Evolutionary conservation across 2,329 filamentous ascomycete genomes (phyloP).

Genomic region (Penicillium sp.): DNA sequence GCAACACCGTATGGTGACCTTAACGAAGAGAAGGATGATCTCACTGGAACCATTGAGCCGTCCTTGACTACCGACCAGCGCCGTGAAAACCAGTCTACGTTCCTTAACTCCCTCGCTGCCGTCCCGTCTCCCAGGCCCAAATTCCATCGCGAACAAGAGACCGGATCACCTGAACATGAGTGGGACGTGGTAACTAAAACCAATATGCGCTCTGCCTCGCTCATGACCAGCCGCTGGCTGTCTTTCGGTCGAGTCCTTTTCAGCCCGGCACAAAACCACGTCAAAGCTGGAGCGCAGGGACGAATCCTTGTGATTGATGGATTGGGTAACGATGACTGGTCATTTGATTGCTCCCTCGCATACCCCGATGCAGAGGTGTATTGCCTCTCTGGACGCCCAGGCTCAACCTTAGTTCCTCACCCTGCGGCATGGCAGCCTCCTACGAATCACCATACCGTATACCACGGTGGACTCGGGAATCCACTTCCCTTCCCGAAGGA

Average conservation of each 20-base stretch:
- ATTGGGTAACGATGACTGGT: constrained; percentile 55
- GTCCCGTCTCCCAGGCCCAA: constrained; percentile 23
- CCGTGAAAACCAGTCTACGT: constrained; percentile 27
- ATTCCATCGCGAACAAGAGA: constrained; percentile 34
- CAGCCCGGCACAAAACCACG: constrained; percentile 50
- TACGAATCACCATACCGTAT: constrained; percentile 45
- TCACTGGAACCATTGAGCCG: constrained; percentile 8
- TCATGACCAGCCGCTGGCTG: constrained; percentile 54
- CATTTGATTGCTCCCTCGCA: constrained; percentile 53
- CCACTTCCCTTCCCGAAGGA: constrained; percentile 50
- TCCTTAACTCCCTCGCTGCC: constrained; percentile 28
- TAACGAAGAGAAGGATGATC: constrained; percentile 19
- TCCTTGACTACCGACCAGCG: constrained; percentile 18
- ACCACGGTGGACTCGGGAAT: constrained; percentile 42
- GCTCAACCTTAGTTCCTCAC: constrained; percentile 35
- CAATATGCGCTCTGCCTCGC: constrained; percentile 51
- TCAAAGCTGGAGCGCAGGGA: constrained; percentile 42
- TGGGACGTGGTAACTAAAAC: constrained; percentile 45
- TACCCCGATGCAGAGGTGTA: constrained; percentile 50
- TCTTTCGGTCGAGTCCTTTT: constrained; percentile 54
- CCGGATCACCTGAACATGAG: constrained; percentile 45
- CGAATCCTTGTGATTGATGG: constrained; percentile 53
- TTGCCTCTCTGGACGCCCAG: constrained; percentile 41
- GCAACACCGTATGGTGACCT: constrained; percentile 52
- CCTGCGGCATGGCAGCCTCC: constrained; percentile 47